These are phyloP conservation scores for Phaffia tasmanica DNA, from an alignment of 768 basidiomycete genomes.

Conservation along the genomic window DNA sequence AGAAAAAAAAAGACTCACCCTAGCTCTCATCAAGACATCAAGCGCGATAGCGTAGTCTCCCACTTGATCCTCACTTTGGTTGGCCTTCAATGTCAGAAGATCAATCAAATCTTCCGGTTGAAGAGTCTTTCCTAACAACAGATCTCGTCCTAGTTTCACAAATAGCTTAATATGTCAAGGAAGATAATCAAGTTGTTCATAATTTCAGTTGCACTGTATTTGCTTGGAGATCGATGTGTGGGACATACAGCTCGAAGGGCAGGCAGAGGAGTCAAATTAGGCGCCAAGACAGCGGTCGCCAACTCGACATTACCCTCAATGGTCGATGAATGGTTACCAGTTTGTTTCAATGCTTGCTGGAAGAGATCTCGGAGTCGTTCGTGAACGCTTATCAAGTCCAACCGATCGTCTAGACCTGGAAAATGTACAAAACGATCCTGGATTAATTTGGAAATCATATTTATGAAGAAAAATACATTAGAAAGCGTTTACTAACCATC, in stretches of 20 bases:
- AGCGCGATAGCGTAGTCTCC: constrained; percentile 48
- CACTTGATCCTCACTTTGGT: constrained; percentile 42
- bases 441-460: too few relatives aligned
- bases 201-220: background rate
- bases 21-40: constrained; percentile 31
- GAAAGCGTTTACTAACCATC: constrained; percentile 40
- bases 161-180: constrained; percentile 46
- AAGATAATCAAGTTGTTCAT: background rate
- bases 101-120: constrained; percentile 72
- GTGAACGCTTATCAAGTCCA: constrained; percentile 81
- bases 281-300: constrained; percentile 44
- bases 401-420: constrained; percentile 68
- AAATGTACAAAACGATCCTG: background rate
- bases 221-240: too few relatives aligned
- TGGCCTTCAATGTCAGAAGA: constrained; percentile 74
- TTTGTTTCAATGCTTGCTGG: constrained; percentile 36
- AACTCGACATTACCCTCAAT: constrained; percentile 19
- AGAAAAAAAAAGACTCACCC: constrained; percentile 48
- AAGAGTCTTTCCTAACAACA: constrained; percentile 65
- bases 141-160: constrained; percentile 53
- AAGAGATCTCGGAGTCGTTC: constrained; percentile 57
- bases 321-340: constrained; percentile 48
- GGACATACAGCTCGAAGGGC: constrained; percentile 47
- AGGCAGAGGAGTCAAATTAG: constrained; percentile 41
- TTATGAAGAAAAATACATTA: constrained; percentile 7